A percentile compares a stretch with the other conserved stretches of the same genome.
These are phyloP conservation scores for Lachancea cidri DNA, from an alignment of 805 yeast species.

Conservation along the genomic window DNA sequence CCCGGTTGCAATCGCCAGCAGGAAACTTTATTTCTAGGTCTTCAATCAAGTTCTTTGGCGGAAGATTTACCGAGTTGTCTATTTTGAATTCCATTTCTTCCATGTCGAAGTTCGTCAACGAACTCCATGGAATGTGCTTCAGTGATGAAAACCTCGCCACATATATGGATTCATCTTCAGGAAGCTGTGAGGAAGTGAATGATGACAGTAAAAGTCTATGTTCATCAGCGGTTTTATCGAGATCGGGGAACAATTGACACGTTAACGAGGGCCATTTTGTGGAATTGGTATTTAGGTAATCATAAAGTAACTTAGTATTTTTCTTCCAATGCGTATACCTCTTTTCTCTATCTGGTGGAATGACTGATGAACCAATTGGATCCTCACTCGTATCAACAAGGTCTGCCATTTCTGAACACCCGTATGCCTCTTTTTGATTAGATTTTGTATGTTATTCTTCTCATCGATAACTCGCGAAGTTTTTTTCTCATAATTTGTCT, in stretches of 20 bases:
- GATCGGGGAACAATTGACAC: constrained; percentile 60
- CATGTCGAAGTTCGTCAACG: constrained; percentile 34
- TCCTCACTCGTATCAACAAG: neutral
- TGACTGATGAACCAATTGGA: constrained; percentile 1
- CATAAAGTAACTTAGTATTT: constrained; percentile 72
- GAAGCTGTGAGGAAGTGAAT: constrained; percentile 33
- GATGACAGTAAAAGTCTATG: constrained; percentile 30
- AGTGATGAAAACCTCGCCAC: constrained; percentile 28
- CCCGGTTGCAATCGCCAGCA: constrained; percentile 60
- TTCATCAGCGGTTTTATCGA: constrained; percentile 24
- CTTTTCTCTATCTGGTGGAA: constrained; percentile 24
- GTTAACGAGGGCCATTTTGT: constrained; percentile 68
- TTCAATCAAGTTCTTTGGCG: constrained; percentile 23
- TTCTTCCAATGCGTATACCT: constrained; percentile 61
- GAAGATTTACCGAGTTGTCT: constrained; percentile 26
- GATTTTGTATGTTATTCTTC: too few species aligned
- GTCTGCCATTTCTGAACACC: neutral
- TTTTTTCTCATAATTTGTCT: too few species aligned
- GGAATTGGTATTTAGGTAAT: constrained; percentile 63
- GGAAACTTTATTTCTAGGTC: constrained; percentile 30
- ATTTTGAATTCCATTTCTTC: constrained; percentile 36
- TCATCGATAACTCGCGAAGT: neutral
- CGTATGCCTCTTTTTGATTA: too few species aligned
- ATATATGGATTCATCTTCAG: constrained; percentile 31
- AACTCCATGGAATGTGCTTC: constrained; percentile 30